phyloP scores from a whole-genome alignment of 1,284 basidiomycete species.

The Agaricales sp. region DNA sequence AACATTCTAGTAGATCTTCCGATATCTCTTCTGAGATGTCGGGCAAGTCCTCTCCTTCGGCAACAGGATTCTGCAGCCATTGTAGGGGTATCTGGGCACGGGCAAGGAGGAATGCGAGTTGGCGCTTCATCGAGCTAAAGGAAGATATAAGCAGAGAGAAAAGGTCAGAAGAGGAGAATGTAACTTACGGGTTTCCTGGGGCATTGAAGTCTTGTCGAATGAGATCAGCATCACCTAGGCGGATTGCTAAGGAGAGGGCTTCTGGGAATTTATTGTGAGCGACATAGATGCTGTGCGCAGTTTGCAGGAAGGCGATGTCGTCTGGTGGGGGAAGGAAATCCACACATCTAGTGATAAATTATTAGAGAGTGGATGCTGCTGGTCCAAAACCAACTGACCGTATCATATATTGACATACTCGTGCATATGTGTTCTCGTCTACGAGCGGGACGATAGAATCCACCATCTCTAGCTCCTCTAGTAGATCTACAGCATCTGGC shows the following conservation, averaged over 20 bases:
- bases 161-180: background rate
- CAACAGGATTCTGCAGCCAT: conserved; percentile 64
- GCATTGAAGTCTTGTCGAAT: conserved; percentile 82
- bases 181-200: conserved; percentile 71
- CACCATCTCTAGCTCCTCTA: conserved; percentile 93
- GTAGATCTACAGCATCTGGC: conserved; percentile 93
- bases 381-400: conserved; percentile 39
- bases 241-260: conserved; percentile 82
- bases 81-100: conserved; percentile 88
- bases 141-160: conserved; percentile 5
- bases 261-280: conserved; percentile 87
- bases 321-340: conserved; percentile 91
- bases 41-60: conserved; percentile 42
- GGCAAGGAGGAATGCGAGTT: conserved; percentile 90
- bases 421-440: conserved; percentile 81
- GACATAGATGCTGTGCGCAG: conserved; percentile 87
- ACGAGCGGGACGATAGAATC: conserved; percentile 69
- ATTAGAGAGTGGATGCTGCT: background rate
- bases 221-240: conserved; percentile 75
- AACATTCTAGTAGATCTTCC: conserved; percentile 76
- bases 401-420: conserved; percentile 98
- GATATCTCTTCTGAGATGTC: conserved; percentile 57
- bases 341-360: conserved; percentile 55
- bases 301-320: conserved; percentile 83
- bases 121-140: conserved; percentile 81